Evolutionary conservation across 306 rosid species (phyloP).

Genomic region (Crataegus laevigata): DNA sequence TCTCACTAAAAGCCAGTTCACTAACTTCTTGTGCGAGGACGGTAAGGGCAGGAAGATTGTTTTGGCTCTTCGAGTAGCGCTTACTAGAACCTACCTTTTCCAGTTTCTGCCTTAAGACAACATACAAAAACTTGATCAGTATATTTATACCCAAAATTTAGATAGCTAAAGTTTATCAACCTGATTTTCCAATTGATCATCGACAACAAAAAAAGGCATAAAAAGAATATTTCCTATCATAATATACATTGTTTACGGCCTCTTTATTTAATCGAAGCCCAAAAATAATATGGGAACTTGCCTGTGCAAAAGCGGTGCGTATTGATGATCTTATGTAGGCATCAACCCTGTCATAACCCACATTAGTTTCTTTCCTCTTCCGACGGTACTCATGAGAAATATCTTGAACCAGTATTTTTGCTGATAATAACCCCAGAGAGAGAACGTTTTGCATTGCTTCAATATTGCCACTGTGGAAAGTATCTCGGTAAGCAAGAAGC

Average conservation of each 20-base stretch:
- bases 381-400: conserved; percentile 35
- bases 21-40: conserved; percentile 61
- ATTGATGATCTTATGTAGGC: conserved; percentile 73
- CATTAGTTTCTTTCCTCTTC: conserved; percentile 48
- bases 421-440: conserved; percentile 63
- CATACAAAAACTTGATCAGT: conserved; percentile 29
- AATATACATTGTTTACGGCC: not conserved
- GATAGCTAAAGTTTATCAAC: not conserved
- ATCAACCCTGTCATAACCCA: conserved; percentile 49
- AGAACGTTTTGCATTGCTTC: conserved; percentile 69
- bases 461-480: conserved; percentile 56
- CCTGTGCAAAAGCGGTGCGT: conserved; percentile 66
- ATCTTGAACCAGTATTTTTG: conserved; percentile 54
- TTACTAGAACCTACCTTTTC: conserved; percentile 49
- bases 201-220: not conserved
- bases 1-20: conserved; percentile 68
- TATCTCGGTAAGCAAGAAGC: conserved; percentile 66
- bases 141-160: not conserved
- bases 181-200: not conserved
- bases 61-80: conserved; percentile 51
- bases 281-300: conserved; percentile 37
- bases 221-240: not conserved
- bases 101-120: conserved; percentile 53
- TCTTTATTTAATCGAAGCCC: not conserved
- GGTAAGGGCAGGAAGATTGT: conserved; percentile 43